phyloP scores from a whole-genome alignment of 2,329 filamentous ascomycete genomes.

The Epichloe uncinata region DNA sequence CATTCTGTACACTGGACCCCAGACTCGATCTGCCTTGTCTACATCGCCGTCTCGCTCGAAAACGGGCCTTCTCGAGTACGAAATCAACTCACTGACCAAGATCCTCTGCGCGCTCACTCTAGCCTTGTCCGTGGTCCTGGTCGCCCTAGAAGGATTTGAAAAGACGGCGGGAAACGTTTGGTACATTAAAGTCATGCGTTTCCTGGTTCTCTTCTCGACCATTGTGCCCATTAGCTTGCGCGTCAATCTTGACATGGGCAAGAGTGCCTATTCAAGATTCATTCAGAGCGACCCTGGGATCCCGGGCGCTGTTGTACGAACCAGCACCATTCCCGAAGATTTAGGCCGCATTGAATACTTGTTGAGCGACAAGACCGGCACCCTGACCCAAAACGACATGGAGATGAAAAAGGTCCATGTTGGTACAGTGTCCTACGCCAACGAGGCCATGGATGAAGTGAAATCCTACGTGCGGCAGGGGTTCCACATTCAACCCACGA shows the following conservation, averaged over 20 bases:
- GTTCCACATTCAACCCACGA: constrained; percentile 45
- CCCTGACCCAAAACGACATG: constrained; percentile 95
- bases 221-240: constrained; percentile 95
- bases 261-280: constrained; percentile 89
- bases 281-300: constrained; percentile 89
- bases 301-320: constrained; percentile 81
- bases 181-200: constrained; percentile 98
- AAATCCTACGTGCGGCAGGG: constrained; percentile 72
- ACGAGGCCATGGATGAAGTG: constrained; percentile 98
- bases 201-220: constrained; percentile 94
- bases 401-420: constrained; percentile 98
- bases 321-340: constrained; percentile 95
- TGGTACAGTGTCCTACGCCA: constrained; percentile 93
- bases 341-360: constrained; percentile 92
- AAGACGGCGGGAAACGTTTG: constrained; percentile 54
- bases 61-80: constrained; percentile 82
- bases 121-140: constrained; percentile 72
- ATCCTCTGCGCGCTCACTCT: constrained; percentile 86
- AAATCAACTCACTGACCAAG: constrained; percentile 95
- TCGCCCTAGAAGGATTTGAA: constrained; percentile 73
- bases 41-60: constrained; percentile 88
- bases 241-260: constrained; percentile 94
- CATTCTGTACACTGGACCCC: constrained; percentile 86
- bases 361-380: constrained; percentile 96
- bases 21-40: constrained; percentile 87